Evolutionary conservation across 2,329 filamentous ascomycete species (phyloP), one percentile per base, ranked within the genome.

Genomic region (Cladosporium sp.): DNA sequence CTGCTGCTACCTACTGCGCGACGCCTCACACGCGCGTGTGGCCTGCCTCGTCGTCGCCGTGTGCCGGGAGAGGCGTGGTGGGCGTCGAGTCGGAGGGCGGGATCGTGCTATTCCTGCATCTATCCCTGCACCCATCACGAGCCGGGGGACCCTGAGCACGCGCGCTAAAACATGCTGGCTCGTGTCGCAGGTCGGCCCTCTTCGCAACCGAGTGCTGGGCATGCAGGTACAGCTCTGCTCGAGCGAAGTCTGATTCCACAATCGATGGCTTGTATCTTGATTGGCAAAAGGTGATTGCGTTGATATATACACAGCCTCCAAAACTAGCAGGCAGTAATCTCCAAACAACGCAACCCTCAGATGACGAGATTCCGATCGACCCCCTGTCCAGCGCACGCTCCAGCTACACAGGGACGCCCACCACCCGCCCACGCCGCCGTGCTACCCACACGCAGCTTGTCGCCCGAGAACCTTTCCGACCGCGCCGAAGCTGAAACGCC

Each of bases 361-460:
- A 18, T 13, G 41, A 41, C 18, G 37, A 49, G 37, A 49, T 49
- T 49, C 46, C 37, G 46, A 49, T 49, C 46, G 31, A 35, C 46
- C 46, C 22, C 22, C 22, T 28, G 22, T 28, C 22, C 22, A 28
- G 22, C 22, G 22, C 22, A 28, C 22, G 22, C 22, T 28, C 22
- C 22, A 28, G 22, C 46, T 41, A 37, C 46, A 8, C 37, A 22
- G 35, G 19, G 33, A 48, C 33, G 33, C n/a, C 18, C 13, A 11
- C 16, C 45, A 38, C 45, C 45, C 38, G 34, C 16, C 16, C 16
- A 3, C 16, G 16, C 16, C 16, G 16, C 28, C 19, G 18, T 18
- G 19, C 22, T 31, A 38, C 13, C 44, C 33, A 16, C 5, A 13
- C 37, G 19, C 19, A 13, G 44, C 44, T 9, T 46, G 38, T 33